Base-by-base conservation (phyloP, 2,329 filamentous ascomycete genomes). In the Gaeumannomyces tritici region DNA sequence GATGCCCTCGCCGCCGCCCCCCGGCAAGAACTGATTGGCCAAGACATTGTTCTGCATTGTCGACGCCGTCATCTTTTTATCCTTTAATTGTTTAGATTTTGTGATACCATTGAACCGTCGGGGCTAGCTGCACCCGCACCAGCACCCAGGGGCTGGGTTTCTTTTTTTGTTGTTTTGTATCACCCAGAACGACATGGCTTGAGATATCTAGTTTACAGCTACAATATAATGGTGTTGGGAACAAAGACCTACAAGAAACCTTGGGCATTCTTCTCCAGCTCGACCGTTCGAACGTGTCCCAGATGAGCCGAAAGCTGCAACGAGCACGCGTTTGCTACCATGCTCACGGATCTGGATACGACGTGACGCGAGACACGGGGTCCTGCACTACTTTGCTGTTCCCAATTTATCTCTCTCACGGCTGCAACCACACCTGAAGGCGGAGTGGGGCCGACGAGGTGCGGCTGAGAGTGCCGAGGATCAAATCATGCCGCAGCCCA, bases 1-100 rank as follows among this genome's bases (percentile, higher is more conserved):
- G 24, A 51, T 64, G 51, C 64, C 66, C 12, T 33, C 61, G 13
- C 55, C 28, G 47, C 55, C 12, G n/a, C 54, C 15, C 31, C 31
- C n/a, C n/a, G 31, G 27, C 33, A 28, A 29, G 26, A 11, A 59
- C 33, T 35, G 28, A 33, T 28, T 21, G 9, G 42, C 42, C 6
- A 24, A 21, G n/a, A 51, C 13, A 13, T 51, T 24, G 4, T 29
- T 29, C 8, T 29, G 29, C n/a, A n/a, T 47, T 5, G 21, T 18
- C 42, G 21, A 9, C 42, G n/a, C 24, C 42, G 42, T 8, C 24
- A 21, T 51, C 42, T 51, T n/a, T 21, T 8, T 8, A 9, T n/a
- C 42, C 24, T 9, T 51, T 51, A 51, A 51, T 51, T 51, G 9
- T 51, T 24, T 51, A 51, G 6, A 47, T 47, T n/a, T 6, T 51